Base-by-base conservation (phyloP, 495 filamentous ascomycete species). In the Penicillium steckii region DNA sequence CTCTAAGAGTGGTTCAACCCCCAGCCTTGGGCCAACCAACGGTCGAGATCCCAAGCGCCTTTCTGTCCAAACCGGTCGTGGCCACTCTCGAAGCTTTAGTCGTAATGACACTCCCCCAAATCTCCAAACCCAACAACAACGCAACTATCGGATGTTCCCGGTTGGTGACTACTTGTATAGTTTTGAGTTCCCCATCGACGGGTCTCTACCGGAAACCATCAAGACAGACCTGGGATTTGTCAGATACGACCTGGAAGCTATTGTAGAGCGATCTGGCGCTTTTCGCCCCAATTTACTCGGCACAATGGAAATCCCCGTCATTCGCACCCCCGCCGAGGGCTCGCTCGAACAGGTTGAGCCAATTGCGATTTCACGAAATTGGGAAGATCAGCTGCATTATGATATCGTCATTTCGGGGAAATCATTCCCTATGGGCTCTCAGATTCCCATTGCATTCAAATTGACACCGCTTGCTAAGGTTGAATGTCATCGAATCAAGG, bases 381-480 rank as follows among this genome's bases (percentile, higher is more conserved):
- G 94, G 94, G 94, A 98, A 61, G 95, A 98, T 61, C 94, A 98
- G 62, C 80, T 98, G 26, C 92, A 97, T 61, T 98, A 98, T 69
- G 94, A 98, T 60, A 98, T 98, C 53, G 89, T 97, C 59, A 96
- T 98, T 53, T 97, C 93, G 3, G 94, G 95, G 45, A 98, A 98
- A 82, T 96, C 93, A 2, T 98, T 98, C 61, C 91, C 94, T 3
- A 77, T 98, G 12, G 95, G 95, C 17, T 79, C 88, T 3, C 90
- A 91, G 60, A 91, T 98, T 21, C 94, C 94, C 12, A 96, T 98
- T 52, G 94, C 95, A 2, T 97, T 98, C 77, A 97, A 96, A 61
- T 78, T 98, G 50, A 98, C 93, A 2, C 94, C 94, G 1, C 71
- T 98, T 17, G 94, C 94, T 27, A 98, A 98, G 71, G 92, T 97